Evolutionary conservation across 2,329 filamentous ascomycete species (phyloP).

Genomic region (Lojkania enalia): DNA sequence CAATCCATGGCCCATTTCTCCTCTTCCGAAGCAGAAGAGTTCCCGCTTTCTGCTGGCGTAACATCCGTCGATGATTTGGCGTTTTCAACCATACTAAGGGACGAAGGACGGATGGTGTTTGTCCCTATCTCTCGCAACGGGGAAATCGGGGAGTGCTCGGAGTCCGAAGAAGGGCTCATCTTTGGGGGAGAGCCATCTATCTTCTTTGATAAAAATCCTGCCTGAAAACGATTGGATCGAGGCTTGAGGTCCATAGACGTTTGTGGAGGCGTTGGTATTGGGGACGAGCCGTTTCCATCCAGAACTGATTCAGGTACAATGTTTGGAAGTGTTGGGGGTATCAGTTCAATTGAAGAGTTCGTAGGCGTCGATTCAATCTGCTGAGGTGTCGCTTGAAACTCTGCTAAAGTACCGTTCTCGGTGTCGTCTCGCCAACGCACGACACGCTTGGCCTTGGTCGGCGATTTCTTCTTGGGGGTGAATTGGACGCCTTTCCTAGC

Average conservation of each 20-base stretch:
- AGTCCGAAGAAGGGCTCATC: constrained; percentile 62
- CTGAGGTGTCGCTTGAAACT: constrained; percentile 89
- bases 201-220: constrained; percentile 79
- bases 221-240: constrained; percentile 74
- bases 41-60: constrained; percentile 35
- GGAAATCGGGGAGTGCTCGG: constrained; percentile 47
- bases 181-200: constrained; percentile 65
- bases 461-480: constrained; percentile 75
- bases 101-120: constrained; percentile 53
- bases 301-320: constrained; percentile 34
- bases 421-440: constrained; percentile 94
- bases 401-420: constrained; percentile 80
- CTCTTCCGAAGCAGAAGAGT: constrained; percentile 51
- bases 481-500: constrained; percentile 76
- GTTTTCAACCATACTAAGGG: constrained; percentile 57
- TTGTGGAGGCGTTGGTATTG: constrained; percentile 59
- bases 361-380: constrained; percentile 64
- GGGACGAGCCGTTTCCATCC: constrained; percentile 55
- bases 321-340: constrained; percentile 57
- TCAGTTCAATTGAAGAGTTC: constrained; percentile 55
- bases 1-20: constrained; percentile 54
- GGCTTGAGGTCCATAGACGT: constrained; percentile 63
- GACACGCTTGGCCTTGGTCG: constrained; percentile 66
- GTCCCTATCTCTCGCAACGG: constrained; percentile 51
- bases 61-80: constrained; percentile 34